Evolutionary conservation across 2,329 filamentous ascomycete species (phyloP).

Genomic region (Neofusicoccum ribis): DNA sequence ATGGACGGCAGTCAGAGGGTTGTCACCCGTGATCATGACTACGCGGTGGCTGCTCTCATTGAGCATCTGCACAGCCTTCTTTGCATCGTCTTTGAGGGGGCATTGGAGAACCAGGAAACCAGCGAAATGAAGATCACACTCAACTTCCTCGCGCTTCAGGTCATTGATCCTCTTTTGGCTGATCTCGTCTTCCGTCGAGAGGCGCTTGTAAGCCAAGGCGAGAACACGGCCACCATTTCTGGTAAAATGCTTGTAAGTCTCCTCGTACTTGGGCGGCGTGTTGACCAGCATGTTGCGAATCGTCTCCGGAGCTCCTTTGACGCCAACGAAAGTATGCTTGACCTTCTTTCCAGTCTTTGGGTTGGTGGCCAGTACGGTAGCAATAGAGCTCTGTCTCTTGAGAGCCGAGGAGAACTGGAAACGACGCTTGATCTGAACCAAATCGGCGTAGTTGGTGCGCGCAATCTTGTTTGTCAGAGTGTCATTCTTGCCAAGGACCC

Average conservation of each 20-base stretch:
- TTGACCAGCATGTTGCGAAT: slow-evolving; percentile 89
- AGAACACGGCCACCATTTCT: slow-evolving; percentile 93
- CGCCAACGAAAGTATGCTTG: slow-evolving; percentile 86
- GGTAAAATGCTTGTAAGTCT: slow-evolving; percentile 98
- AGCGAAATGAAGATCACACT: slow-evolving; percentile 81
- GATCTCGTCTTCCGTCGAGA: slow-evolving; percentile 78
- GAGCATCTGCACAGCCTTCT: slow-evolving; percentile 91
- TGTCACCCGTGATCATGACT: slow-evolving; percentile 99
- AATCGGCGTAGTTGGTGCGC: slow-evolving; percentile 58
- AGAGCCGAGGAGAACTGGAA: slow-evolving; percentile 98
- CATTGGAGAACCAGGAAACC: slow-evolving; percentile 95
- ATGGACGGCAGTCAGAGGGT: slow-evolving; percentile 92
- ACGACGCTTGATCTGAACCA: slow-evolving; percentile 90
- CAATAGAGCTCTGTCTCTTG: slow-evolving; percentile 93
- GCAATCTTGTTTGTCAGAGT: slow-evolving; percentile 68
- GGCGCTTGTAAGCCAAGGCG: slow-evolving; percentile 89
- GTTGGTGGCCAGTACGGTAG: slow-evolving; percentile 74
- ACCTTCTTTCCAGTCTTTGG: slow-evolving; percentile 71
- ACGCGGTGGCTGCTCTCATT: slow-evolving; percentile 98
- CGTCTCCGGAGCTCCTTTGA: slow-evolving; percentile 96
- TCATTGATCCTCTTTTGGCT: slow-evolving; percentile 86
- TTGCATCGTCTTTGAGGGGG: slow-evolving; percentile 93
- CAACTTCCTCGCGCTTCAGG: slow-evolving; percentile 88
- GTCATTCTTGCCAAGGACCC: slow-evolving; percentile 89
- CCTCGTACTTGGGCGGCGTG: slow-evolving; percentile 85